Evolutionary conservation across 2,329 filamentous ascomycete genomes (phyloP).

Genomic region (Sarocladiaceae sp.): DNA sequence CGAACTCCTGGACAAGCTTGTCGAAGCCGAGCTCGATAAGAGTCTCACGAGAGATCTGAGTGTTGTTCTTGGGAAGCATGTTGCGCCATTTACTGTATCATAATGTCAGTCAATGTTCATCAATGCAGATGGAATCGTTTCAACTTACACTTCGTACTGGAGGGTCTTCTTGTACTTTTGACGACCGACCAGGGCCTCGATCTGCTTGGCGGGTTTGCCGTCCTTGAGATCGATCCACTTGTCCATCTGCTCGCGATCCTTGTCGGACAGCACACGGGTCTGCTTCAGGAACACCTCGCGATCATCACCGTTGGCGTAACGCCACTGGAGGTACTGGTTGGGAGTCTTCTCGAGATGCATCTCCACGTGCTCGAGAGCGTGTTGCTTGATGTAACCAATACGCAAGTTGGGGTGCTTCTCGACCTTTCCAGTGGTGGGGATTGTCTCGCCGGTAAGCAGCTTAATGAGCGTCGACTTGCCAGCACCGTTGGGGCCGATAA

Average conservation of each 20-base stretch:
- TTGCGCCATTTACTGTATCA: slow-evolving; percentile 74
- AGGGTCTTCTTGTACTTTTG: slow-evolving; percentile 99
- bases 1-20: slow-evolving; percentile 96
- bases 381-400: slow-evolving; percentile 99
- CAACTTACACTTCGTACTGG: slow-evolving; percentile 85
- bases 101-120: background rate
- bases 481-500: slow-evolving; percentile 96
- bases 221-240: slow-evolving; percentile 82
- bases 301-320: slow-evolving; percentile 94
- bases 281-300: slow-evolving; percentile 97
- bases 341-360: slow-evolving; percentile 99
- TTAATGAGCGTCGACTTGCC: slow-evolving; percentile 99
- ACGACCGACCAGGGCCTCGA: slow-evolving; percentile 89
- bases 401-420: slow-evolving; percentile 98
- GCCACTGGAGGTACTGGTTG: slow-evolving; percentile 98
- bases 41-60: slow-evolving; percentile 88
- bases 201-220: slow-evolving; percentile 69
- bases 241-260: slow-evolving; percentile 87
- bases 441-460: slow-evolving; percentile 85
- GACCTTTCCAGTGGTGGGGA: slow-evolving; percentile 79
- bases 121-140: background rate
- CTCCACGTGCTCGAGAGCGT: slow-evolving; percentile 97
- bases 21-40: slow-evolving; percentile 79
- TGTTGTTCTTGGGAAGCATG: slow-evolving; percentile 89
- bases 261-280: slow-evolving; percentile 81